Percentiles rank a stretch among this genome's conserved stretches.
These are phyloP conservation scores for Colletotrichum siamense DNA, from an alignment of 2,329 filamentous ascomycete species.

Conservation along the genomic window DNA sequence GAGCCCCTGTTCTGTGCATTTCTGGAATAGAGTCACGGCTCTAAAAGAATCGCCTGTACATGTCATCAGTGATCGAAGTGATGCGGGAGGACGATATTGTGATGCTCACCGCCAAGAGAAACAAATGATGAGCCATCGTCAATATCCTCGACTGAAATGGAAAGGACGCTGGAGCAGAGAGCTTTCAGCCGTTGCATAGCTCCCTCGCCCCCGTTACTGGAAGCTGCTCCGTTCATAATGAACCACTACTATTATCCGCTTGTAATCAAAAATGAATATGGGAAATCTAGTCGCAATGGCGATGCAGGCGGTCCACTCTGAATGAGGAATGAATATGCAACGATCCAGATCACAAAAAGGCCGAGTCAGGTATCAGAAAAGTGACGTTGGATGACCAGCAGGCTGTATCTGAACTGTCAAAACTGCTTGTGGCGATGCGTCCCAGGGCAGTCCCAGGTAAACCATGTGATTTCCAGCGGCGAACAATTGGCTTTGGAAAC, in stretches of 20 bases:
- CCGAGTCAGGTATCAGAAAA: background rate
- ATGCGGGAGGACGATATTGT: no score
- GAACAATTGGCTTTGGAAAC: background rate
- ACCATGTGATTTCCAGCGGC: background rate
- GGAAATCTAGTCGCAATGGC: background rate
- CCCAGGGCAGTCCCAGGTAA: background rate
- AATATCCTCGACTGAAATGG: background rate
- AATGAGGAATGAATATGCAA: background rate
- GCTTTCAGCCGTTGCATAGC: background rate
- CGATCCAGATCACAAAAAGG: background rate
- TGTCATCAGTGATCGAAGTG: background rate
- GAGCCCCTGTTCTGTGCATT: conserved; percentile 7
- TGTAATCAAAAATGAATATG: background rate
- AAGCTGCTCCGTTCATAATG: background rate
- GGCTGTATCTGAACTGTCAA: background rate
- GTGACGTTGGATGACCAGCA: background rate
- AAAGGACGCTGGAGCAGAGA: background rate
- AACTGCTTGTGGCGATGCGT: background rate
- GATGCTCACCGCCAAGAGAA: background rate
- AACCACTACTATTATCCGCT: background rate
- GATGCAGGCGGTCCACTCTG: background rate
- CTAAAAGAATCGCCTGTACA: conserved; percentile 14
- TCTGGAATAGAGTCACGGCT: background rate
- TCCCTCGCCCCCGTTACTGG: background rate
- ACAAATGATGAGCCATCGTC: conserved; percentile 1